phyloP scores from a whole-genome alignment of 2,329 filamentous ascomycete species.

The Phaeosphaeriaceae sp. region DNA sequence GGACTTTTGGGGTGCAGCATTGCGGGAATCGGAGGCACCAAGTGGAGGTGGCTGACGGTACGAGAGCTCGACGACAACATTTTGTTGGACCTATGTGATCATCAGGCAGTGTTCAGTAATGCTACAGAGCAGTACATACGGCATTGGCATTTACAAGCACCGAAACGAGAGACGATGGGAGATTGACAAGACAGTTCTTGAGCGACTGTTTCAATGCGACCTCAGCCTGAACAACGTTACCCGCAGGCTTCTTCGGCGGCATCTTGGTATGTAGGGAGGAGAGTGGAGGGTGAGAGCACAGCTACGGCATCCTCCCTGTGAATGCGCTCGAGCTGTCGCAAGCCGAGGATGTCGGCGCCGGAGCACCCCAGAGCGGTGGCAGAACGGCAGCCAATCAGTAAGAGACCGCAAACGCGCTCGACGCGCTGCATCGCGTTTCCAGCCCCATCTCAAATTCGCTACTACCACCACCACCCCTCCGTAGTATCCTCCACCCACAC shows the following conservation, averaged over 20 bases:
- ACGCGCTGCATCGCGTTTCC: slow-evolving; percentile 35
- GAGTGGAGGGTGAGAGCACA: not conserved
- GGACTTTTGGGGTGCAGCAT: slow-evolving; percentile 65
- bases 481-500: slow-evolving; percentile 9
- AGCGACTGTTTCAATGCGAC: slow-evolving; percentile 80
- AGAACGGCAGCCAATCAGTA: slow-evolving; percentile 32
- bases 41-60: slow-evolving; percentile 69
- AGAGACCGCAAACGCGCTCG: slow-evolving; percentile 26
- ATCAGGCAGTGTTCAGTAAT: slow-evolving; percentile 28
- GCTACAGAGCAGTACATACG: slow-evolving; percentile 60
- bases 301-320: slow-evolving; percentile 4
- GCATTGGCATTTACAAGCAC: slow-evolving; percentile 89
- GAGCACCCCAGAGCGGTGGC: slow-evolving; percentile 29
- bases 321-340: slow-evolving; percentile 14
- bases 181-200: slow-evolving; percentile 94
- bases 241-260: slow-evolving; percentile 55
- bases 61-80: slow-evolving; percentile 92
- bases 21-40: slow-evolving; percentile 45
- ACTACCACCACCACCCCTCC: slow-evolving; percentile 26
- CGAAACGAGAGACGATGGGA: slow-evolving; percentile 83
- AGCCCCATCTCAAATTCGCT: slow-evolving; percentile 33
- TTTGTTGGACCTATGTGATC: slow-evolving; percentile 80
- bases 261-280: slow-evolving; percentile 26
- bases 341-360: slow-evolving; percentile 43
- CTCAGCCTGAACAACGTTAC: slow-evolving; percentile 73